Percentiles rank a stretch among this genome's conserved stretches.
Evolutionary conservation across 257 asterid species (phyloP).

Genomic region (Scutellaria minor): DNA sequence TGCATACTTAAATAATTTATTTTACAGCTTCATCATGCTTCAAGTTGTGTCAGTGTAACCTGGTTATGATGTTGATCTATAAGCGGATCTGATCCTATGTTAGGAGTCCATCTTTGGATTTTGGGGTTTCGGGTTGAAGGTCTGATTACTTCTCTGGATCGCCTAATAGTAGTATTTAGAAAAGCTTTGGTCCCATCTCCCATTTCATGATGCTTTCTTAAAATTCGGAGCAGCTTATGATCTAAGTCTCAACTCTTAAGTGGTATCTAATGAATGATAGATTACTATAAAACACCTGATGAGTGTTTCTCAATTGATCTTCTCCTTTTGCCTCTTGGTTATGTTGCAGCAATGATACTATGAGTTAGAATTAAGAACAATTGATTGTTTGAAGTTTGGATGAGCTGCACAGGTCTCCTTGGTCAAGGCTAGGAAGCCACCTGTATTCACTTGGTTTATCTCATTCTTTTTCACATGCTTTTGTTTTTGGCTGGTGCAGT

Average conservation of each 20-base stretch:
- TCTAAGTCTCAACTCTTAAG: not conserved
- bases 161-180: not conserved
- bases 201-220: constrained; percentile 3
- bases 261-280: not conserved
- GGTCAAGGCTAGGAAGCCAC: constrained; percentile 13
- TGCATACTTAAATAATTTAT: not conserved
- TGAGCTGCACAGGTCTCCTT: constrained; percentile 16
- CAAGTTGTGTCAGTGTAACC: not conserved
- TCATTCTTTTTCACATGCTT: not conserved
- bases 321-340: constrained; percentile 11
- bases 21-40: not conserved
- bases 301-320: not conserved
- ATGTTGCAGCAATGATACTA: constrained; percentile 24
- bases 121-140: not conserved
- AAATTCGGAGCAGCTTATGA: not conserved
- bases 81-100: not conserved
- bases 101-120: constrained; percentile 1
- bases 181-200: not conserved
- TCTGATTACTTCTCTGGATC: constrained; percentile 1
- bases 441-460: not conserved
- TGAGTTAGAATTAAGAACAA: not conserved
- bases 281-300: constrained; percentile 1
- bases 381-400: not conserved
- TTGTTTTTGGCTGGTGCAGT: constrained; percentile 55
- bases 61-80: not conserved